These are phyloP conservation scores for Acorus calamus DNA, from an alignment of 106 monocot genomes.

Conservation along the genomic window DNA sequence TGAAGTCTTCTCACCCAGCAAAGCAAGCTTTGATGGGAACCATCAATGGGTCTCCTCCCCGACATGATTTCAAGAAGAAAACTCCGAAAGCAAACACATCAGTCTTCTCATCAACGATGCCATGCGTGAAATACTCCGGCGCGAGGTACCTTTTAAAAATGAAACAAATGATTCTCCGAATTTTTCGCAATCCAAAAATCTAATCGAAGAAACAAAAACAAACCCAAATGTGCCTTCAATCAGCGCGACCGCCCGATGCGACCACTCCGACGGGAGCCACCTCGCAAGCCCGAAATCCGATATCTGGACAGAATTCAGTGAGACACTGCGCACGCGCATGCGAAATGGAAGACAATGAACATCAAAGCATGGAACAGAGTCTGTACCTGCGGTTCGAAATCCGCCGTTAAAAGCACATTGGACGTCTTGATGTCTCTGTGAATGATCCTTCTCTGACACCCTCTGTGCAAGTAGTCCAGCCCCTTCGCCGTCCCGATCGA, in stretches of 20 bases:
- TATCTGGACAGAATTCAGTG: not conserved
- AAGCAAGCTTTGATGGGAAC: conserved; percentile 10
- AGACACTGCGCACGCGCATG: not conserved
- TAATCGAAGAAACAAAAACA: not conserved
- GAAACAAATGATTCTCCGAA: not conserved
- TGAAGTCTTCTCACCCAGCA: conserved; percentile 23
- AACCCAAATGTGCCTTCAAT: conserved; percentile 19
- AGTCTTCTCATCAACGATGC: conserved; percentile 27
- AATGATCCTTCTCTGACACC: conserved; percentile 15
- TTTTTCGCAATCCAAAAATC: not conserved
- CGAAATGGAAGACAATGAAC: not conserved
- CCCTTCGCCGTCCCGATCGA: conserved; percentile 4
- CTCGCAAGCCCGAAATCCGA: conserved; percentile 18
- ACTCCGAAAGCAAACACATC: conserved; percentile 28
- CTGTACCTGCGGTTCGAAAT: conserved; percentile 15
- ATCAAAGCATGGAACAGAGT: not conserved
- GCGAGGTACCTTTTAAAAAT: conserved; percentile 11
- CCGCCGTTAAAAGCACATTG: conserved; percentile 4
- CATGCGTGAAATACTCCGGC: conserved; percentile 27
- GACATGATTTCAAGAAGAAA: conserved; percentile 19
- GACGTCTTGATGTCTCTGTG: conserved; percentile 18
- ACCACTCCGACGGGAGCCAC: conserved; percentile 8
- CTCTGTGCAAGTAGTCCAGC: conserved; percentile 10
- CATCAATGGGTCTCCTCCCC: conserved; percentile 13
- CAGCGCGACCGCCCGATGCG: not conserved